These are phyloP conservation scores for Spathaspora sp. DNA, from an alignment of 805 yeast species.

Conservation along the genomic window DNA sequence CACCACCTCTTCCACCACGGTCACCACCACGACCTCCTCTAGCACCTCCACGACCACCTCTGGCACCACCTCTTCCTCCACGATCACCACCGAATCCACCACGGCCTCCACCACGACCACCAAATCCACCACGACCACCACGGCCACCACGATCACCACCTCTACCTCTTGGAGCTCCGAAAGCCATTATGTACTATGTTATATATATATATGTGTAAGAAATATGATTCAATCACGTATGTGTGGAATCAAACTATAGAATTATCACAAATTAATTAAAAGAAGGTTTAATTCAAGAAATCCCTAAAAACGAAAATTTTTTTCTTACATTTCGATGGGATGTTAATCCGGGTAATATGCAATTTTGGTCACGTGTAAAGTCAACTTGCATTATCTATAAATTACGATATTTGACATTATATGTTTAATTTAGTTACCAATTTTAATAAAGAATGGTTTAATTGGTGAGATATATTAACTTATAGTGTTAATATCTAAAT, in stretches of 20 bases:
- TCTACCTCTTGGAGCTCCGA: constrained; percentile 59
- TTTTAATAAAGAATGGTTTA: neutral
- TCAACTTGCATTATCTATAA: constrained; percentile 1
- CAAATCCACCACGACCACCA: constrained; percentile 23
- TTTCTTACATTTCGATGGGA: neutral
- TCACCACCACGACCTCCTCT: constrained; percentile 28
- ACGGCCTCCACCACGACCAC: neutral
- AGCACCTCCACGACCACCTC: constrained; percentile 50
- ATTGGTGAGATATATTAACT: neutral
- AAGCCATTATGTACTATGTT: constrained; percentile 54
- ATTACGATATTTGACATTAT: neutral
- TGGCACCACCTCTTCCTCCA: constrained; percentile 47
- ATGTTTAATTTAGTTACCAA: neutral
- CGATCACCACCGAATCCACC: constrained; percentile 41
- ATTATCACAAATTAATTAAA: neutral
- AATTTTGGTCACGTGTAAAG: neutral
- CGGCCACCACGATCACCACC: constrained; percentile 38
- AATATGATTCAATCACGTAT: neutral
- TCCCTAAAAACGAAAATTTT: neutral
- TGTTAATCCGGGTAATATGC: constrained; percentile 1
- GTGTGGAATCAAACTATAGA: neutral
- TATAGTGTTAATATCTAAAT: neutral
- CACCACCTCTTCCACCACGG: constrained; percentile 44
- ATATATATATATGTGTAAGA: neutral
- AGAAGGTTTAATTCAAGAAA: neutral